Evolutionary conservation across 805 yeast genomes (phyloP).

Genomic region (Kockiozyma suomiensis): DNA sequence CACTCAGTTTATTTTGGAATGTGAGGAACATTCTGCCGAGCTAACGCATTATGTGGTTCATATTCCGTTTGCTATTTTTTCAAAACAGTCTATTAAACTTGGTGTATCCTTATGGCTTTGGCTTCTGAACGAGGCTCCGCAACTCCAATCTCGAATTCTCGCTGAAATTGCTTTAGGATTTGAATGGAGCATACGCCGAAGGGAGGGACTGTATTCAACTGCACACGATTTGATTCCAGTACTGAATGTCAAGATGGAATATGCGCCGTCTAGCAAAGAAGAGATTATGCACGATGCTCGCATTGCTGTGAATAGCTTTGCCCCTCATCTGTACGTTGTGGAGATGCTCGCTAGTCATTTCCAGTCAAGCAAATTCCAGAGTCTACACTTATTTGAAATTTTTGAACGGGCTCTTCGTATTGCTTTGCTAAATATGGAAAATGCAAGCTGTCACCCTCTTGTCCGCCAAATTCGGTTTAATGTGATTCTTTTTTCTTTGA

Average conservation of each 20-base stretch:
- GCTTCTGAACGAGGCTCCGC: conserved; percentile 66
- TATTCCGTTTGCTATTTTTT: conserved; percentile 72
- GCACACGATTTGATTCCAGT: conserved; percentile 42
- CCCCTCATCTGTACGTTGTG: conserved; percentile 72
- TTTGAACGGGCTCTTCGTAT: conserved; percentile 59
- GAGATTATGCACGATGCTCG: conserved; percentile 57
- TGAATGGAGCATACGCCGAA: conserved; percentile 62
- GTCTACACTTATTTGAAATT: conserved; percentile 66
- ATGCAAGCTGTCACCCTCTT: conserved; percentile 81
- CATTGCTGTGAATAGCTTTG: conserved; percentile 52
- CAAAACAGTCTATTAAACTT: conserved; percentile 58
- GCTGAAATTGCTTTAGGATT: conserved; percentile 70
- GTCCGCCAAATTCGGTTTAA: conserved; percentile 77
- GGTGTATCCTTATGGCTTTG: conserved; percentile 82
- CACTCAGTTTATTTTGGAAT: conserved; percentile 46
- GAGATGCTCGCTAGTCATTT: conserved; percentile 72
- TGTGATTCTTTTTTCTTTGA: conserved; percentile 66
- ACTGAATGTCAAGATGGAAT: conserved; percentile 83
- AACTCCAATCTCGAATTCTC: conserved; percentile 59
- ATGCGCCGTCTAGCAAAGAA: conserved; percentile 76
- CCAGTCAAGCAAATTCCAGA: conserved; percentile 74
- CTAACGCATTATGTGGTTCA: conserved; percentile 50
- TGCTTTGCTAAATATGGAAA: conserved; percentile 54
- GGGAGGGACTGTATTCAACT: conserved; percentile 64
- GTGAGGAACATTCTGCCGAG: conserved; percentile 14